Base-by-base conservation (phyloP, 352 stramenopile genomes). In the Pythium rhizo-oryzae region DNA sequence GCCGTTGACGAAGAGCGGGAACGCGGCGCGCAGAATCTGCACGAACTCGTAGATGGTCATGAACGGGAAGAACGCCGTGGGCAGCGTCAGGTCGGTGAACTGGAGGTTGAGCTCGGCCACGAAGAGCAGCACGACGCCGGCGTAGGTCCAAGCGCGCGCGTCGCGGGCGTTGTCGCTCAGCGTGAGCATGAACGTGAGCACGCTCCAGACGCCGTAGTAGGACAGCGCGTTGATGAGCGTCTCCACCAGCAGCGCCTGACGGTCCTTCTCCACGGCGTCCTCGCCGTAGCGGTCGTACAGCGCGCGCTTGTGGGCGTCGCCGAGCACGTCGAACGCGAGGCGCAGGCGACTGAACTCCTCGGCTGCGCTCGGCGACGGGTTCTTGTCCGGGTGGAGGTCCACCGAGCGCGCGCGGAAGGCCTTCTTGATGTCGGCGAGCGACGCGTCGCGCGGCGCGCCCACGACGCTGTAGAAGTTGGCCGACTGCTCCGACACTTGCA, bases 361-460 rank as follows among this genome's bases (percentile, higher is more conserved):
- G 0, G 85, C 85, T 7, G 97, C 97, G 28, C 84, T 88, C 16
- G 92, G 88, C 30, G 91, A 97, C 54, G 90, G 88, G 76, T 99
- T 99, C 80, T 99, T 99, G 80, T 99, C 97, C 3, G 97, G 97
- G 66, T 99, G 97, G 24, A 99, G 84, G 77, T 98, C 91, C 18
- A 99, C 79, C 9, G 90, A 97, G 28, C 97, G 85, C 64, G 86
- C 80, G 72, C 98, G 97, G 85, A 99, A 99, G n/a, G 96, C 92
- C 33, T 92, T 89, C 77, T 99, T 99, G 73, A 99, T 98, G 68
- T 99, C 97, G 6, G 94, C 65, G 46, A 92, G 92, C 49, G 82
- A 95, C 6, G 93, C 90, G 58, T 97, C 89, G 60, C 96, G 91
- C 23, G 78, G 84, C 47, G 98, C 85, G 43, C 87, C 91, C 8